A percentile compares a stretch with the other conserved stretches of the same genome.
These are phyloP conservation scores for Sporothrix curviconia DNA, from an alignment of 2,329 filamentous ascomycete genomes.

Conservation along the genomic window DNA sequence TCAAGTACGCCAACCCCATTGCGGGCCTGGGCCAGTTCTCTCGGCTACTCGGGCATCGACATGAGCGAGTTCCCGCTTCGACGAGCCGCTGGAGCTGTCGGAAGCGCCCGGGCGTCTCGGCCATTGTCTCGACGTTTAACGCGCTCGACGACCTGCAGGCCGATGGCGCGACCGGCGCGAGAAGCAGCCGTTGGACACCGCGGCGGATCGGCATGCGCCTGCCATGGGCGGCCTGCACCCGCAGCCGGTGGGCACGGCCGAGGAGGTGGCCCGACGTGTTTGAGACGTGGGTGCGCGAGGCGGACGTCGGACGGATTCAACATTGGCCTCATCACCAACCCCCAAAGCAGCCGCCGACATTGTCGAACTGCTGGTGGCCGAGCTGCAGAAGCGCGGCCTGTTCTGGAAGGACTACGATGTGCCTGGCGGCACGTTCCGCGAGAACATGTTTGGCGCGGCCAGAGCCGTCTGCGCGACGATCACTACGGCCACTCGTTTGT, in stretches of 20 bases:
- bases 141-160: slow-evolving; percentile 1
- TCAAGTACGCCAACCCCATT: slow-evolving; percentile 11
- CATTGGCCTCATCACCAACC: slow-evolving; percentile 33
- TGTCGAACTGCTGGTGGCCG: slow-evolving; percentile 56
- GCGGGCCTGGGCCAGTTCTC: slow-evolving; percentile 23
- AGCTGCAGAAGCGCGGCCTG: slow-evolving; percentile 50
- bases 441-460: slow-evolving; percentile 34
- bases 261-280: slow-evolving; percentile 62
- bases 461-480: slow-evolving; percentile 29
- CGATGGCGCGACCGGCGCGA: neutral
- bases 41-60: slow-evolving; percentile 24
- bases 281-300: slow-evolving; percentile 60
- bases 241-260: slow-evolving; percentile 53
- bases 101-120: neutral
- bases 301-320: slow-evolving; percentile 72
- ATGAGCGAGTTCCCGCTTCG: slow-evolving; percentile 20
- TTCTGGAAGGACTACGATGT: slow-evolving; percentile 46
- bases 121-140: slow-evolving; percentile 13
- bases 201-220: slow-evolving; percentile 16
- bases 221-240: slow-evolving; percentile 20
- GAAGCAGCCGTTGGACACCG: slow-evolving; percentile 16
- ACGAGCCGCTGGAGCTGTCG: slow-evolving; percentile 20
- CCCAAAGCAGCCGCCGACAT: slow-evolving; percentile 59
- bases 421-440: slow-evolving; percentile 36
- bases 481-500: slow-evolving; percentile 36